These are phyloP conservation scores for Blastocystis sp. DNA, from an alignment of 352 stramenopile genomes.

Conservation along the genomic window DNA sequence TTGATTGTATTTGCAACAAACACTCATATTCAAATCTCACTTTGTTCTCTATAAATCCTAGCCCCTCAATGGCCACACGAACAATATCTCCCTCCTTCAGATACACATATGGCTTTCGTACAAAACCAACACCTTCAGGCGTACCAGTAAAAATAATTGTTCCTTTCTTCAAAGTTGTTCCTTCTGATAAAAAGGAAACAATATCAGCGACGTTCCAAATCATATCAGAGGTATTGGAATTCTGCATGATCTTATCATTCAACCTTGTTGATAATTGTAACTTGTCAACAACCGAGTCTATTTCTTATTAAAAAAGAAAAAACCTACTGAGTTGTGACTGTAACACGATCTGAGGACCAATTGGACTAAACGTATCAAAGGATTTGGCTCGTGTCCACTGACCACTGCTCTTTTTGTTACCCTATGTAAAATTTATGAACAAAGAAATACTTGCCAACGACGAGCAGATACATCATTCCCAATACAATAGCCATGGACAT, in stretches of 20 bases:
- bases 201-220: conserved; percentile 79
- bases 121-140: conserved; percentile 78
- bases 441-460: conserved; percentile 72
- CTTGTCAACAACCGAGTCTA: conserved; percentile 66
- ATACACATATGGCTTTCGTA: conserved; percentile 74
- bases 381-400: conserved; percentile 80
- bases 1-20: conserved; percentile 38
- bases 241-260: conserved; percentile 76
- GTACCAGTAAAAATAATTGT: conserved; percentile 82
- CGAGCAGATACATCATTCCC: conserved; percentile 74
- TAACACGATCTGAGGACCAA: conserved; percentile 77
- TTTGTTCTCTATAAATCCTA: conserved; percentile 77
- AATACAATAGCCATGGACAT: conserved; percentile 77
- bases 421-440: not conserved
- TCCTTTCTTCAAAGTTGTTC: conserved; percentile 76
- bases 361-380: conserved; percentile 81
- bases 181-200: conserved; percentile 79
- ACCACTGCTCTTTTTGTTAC: conserved; percentile 72
- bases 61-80: conserved; percentile 75
- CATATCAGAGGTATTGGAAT: conserved; percentile 80
- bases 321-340: conserved; percentile 64
- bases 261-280: conserved; percentile 74
- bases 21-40: conserved; percentile 65
- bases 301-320: not conserved
- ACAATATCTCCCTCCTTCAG: conserved; percentile 76